Percentiles rank a stretch among this genome's conserved stretches.
Evolutionary conservation across 2,329 filamentous ascomycete genomes (phyloP).

Genomic region (Trichoderma polysporum): DNA sequence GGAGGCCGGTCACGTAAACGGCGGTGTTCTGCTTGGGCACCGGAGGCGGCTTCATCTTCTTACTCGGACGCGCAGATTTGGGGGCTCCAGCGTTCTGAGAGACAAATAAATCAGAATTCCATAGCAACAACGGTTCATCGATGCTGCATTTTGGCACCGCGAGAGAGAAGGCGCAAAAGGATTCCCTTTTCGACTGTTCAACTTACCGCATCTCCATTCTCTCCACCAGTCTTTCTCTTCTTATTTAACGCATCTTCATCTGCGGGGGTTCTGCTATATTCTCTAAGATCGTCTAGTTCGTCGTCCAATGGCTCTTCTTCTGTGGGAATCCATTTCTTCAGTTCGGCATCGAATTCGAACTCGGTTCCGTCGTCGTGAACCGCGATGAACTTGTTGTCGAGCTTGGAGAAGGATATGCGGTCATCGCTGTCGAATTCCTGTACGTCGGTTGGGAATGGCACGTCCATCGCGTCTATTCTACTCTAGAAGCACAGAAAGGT

Average conservation of each 20-base stretch:
- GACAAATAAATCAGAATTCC: background rate
- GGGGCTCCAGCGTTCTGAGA: conserved; percentile 31
- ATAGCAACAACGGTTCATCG: background rate
- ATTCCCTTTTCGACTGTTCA: background rate
- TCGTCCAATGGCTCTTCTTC: conserved; percentile 42
- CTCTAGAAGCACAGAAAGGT: background rate
- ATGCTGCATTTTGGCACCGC: conserved; percentile 3
- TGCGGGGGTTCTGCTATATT: conserved; percentile 29
- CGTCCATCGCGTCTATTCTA: conserved; percentile 31
- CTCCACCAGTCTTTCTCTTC: conserved; percentile 46
- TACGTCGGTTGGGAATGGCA: conserved; percentile 57
- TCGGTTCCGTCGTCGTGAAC: conserved; percentile 83
- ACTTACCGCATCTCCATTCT: conserved; percentile 46
- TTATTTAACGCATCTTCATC: conserved; percentile 30
- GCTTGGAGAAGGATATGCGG: conserved; percentile 82
- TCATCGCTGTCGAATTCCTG: conserved; percentile 73
- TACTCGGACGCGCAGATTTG: conserved; percentile 42
- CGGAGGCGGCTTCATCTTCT: conserved; percentile 49
- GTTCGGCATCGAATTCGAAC: conserved; percentile 73
- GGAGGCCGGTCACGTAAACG: conserved; percentile 87
- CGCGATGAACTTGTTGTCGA: conserved; percentile 78
- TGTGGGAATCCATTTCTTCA: conserved; percentile 73
- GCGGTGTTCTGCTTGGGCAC: conserved; percentile 74
- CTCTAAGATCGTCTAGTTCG: conserved; percentile 40
- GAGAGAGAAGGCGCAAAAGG: background rate